Percentiles rank a stretch among this genome's conserved stretches.
Evolutionary conservation across 169 alveolate species (phyloP).

Genomic region (Cryptosporidium ubiquitum): DNA sequence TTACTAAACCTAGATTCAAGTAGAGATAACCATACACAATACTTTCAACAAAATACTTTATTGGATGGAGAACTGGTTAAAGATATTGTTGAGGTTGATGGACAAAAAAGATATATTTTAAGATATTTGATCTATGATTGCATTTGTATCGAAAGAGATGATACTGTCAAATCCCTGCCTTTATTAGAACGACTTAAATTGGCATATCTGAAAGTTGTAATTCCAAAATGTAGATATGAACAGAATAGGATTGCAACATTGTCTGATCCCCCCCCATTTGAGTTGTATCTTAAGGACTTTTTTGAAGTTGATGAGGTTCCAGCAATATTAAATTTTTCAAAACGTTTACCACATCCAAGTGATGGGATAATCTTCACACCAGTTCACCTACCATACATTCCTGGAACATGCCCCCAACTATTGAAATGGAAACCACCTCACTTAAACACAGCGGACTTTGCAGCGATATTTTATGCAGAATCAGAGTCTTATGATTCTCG

Average conservation of each 20-base stretch:
- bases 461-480: constrained; percentile 65
- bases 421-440: constrained; percentile 97
- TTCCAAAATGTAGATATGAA: constrained; percentile 43
- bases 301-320: constrained; percentile 86
- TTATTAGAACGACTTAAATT: constrained; percentile 83
- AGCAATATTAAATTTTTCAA: constrained; percentile 83
- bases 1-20: constrained; percentile 16
- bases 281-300: constrained; percentile 88
- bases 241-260: constrained; percentile 5
- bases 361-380: constrained; percentile 96
- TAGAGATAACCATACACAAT: constrained; percentile 78
- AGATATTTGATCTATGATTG: constrained; percentile 88
- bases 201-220: constrained; percentile 20
- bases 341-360: constrained; percentile 91
- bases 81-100: constrained; percentile 75
- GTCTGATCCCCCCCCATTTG: constrained; percentile 24
- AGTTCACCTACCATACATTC: constrained; percentile 89
- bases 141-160: constrained; percentile 84
- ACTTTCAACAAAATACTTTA: constrained; percentile 87
- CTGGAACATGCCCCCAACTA: constrained; percentile 94
- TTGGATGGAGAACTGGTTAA: constrained; percentile 90
- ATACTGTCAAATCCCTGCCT: constrained; percentile 80
- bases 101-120: constrained; percentile 60
- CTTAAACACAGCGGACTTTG: constrained; percentile 92
- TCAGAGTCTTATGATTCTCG: constrained; percentile 35